These are phyloP conservation scores for Brassica incana DNA, from an alignment of 345 rosid genomes.

Conservation along the genomic window DNA sequence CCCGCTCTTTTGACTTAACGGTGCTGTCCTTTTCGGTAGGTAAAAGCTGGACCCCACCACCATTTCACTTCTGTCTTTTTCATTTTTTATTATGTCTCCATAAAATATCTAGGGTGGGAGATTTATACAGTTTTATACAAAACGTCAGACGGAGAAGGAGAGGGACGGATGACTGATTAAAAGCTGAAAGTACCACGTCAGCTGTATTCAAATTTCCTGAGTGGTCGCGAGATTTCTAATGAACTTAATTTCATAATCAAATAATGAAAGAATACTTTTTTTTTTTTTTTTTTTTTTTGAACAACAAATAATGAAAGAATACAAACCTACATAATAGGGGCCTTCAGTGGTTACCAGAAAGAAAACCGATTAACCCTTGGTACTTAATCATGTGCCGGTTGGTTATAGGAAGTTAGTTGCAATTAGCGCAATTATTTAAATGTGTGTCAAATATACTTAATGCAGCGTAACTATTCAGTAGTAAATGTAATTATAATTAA, in stretches of 20 bases:
- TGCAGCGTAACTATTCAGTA: neutral
- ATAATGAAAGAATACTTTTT: neutral
- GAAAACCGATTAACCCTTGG: neutral
- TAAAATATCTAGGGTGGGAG: constrained; percentile 30
- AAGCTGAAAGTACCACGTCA: constrained; percentile 30
- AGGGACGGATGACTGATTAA: constrained; percentile 34
- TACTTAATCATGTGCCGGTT: neutral
- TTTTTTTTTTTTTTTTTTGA: no score
- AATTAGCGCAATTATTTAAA: neutral
- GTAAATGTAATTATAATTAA: constrained; percentile 1
- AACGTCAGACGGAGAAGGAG: constrained; percentile 21
- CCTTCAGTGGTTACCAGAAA: constrained; percentile 34
- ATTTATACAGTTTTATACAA: neutral
- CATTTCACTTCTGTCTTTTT: constrained; percentile 12
- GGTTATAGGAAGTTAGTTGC: neutral
- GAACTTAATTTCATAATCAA: neutral
- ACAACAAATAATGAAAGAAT: no score
- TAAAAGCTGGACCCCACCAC: constrained; percentile 36
- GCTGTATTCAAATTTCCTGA: constrained; percentile 23
- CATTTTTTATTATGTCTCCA: neutral
- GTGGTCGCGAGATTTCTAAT: constrained; percentile 41
- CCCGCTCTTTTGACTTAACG: constrained; percentile 47
- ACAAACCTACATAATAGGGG: constrained; percentile 8
- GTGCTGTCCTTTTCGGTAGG: constrained; percentile 43
- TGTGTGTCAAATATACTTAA: neutral